Evolutionary conservation across 495 filamentous ascomycete species (phyloP).

Genomic region (Chaetomium cochliodes): DNA sequence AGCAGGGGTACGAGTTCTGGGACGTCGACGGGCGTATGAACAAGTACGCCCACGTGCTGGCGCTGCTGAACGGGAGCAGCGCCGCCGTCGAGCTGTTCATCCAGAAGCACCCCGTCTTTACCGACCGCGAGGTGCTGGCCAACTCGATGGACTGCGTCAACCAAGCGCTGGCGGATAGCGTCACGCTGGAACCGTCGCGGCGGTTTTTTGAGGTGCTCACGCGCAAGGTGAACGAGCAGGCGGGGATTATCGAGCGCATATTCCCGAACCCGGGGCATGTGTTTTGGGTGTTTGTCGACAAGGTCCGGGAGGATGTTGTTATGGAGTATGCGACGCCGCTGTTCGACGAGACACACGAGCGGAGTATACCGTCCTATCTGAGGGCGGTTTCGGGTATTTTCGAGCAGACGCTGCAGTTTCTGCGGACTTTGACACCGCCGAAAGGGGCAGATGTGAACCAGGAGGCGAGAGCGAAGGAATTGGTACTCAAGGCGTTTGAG

Average conservation of each 20-base stretch:
- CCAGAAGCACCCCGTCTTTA: slow-evolving; percentile 78
- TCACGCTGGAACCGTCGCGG: slow-evolving; percentile 74
- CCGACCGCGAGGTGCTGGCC: slow-evolving; percentile 67
- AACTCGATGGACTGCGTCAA: slow-evolving; percentile 82
- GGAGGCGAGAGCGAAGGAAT: slow-evolving; percentile 53
- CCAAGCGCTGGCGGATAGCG: slow-evolving; percentile 53
- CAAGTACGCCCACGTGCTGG: slow-evolving; percentile 82
- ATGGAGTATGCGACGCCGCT: slow-evolving; percentile 81
- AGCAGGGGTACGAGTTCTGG: slow-evolving; percentile 83
- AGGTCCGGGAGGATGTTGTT: slow-evolving; percentile 79
- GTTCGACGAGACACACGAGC: slow-evolving; percentile 84
- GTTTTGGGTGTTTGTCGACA: slow-evolving; percentile 73
- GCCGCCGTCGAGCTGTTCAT: slow-evolving; percentile 82
- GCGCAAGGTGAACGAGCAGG: slow-evolving; percentile 76
- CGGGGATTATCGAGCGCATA: slow-evolving; percentile 74
- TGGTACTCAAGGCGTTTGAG: slow-evolving; percentile 74
- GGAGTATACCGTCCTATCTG: slow-evolving; percentile 73
- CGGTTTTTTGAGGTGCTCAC: slow-evolving; percentile 75
- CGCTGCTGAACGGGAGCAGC: slow-evolving; percentile 74
- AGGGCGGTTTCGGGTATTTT: slow-evolving; percentile 85
- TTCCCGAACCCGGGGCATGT: slow-evolving; percentile 78
- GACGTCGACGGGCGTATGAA: slow-evolving; percentile 88
- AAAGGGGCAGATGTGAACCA: slow-evolving; percentile 35
- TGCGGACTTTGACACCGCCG: slow-evolving; percentile 61
- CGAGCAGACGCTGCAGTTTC: slow-evolving; percentile 76